phyloP scores from a whole-genome alignment of 1,139 yeast genomes.

The Taphrina wiesneri region DNA sequence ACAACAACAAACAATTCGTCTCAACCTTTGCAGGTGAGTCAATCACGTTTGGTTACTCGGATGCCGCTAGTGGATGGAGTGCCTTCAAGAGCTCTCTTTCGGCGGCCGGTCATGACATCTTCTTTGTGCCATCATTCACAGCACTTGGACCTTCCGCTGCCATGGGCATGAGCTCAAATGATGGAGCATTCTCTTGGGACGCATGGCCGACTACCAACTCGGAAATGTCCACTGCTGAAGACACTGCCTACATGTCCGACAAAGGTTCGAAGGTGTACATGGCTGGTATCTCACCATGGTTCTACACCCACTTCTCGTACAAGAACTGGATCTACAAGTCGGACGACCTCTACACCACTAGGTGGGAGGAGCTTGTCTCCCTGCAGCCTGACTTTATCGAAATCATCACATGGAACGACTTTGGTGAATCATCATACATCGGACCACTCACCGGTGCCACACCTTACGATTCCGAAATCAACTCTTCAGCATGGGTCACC shows the following conservation, averaged over 20 bases:
- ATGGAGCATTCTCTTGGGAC: slow-evolving; percentile 38
- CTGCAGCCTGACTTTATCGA: slow-evolving; percentile 37
- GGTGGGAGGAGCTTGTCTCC: slow-evolving; percentile 37
- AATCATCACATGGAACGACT: slow-evolving; percentile 39
- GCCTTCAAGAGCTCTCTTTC: slow-evolving; percentile 34
- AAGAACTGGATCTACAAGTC: slow-evolving; percentile 37
- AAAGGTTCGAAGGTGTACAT: slow-evolving; percentile 34
- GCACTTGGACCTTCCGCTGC: slow-evolving; percentile 35
- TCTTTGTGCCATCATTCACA: slow-evolving; percentile 37
- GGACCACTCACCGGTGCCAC: slow-evolving; percentile 34
- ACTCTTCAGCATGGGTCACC: slow-evolving; percentile 27
- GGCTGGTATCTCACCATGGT: slow-evolving; percentile 38
- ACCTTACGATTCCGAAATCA: slow-evolving; percentile 25
- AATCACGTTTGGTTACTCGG: slow-evolving; percentile 26
- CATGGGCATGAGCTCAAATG: slow-evolving; percentile 31
- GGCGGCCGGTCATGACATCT: slow-evolving; percentile 24
- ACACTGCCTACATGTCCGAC: slow-evolving; percentile 34
- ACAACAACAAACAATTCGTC: slow-evolving; percentile 33
- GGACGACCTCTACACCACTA: slow-evolving; percentile 36
- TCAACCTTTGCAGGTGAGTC: slow-evolving; percentile 37
- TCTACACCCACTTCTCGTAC: slow-evolving; percentile 38
- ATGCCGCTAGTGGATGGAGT: slow-evolving; percentile 28
- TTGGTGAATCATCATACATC: slow-evolving; percentile 37
- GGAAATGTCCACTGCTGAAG: slow-evolving; percentile 30
- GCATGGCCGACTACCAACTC: slow-evolving; percentile 37